phyloP scores from a whole-genome alignment of 495 filamentous ascomycete species.

The Hyphodiscus hymeniophilus region DNA sequence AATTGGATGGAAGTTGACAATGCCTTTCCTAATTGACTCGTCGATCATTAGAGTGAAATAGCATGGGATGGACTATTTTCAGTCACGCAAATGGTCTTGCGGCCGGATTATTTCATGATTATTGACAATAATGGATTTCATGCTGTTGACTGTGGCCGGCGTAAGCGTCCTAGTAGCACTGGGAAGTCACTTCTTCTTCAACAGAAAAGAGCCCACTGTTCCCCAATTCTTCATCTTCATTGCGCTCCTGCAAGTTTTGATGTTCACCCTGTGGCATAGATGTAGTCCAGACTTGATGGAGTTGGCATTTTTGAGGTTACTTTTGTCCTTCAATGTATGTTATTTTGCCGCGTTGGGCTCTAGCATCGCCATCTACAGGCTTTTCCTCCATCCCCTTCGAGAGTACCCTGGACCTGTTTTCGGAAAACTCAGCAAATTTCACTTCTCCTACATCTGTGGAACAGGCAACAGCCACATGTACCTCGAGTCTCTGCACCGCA shows the following conservation, averaged over 20 bases:
- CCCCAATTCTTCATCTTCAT: neutral
- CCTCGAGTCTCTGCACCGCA: neutral
- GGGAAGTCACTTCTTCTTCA: neutral
- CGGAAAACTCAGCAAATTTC: neutral
- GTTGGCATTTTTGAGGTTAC: neutral
- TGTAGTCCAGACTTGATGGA: neutral
- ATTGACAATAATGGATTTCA: no score
- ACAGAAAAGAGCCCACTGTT: neutral
- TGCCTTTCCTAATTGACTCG: no score
- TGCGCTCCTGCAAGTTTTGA: neutral
- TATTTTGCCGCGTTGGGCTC: neutral
- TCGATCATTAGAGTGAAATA: no score
- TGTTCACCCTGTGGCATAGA: neutral
- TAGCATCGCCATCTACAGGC: neutral
- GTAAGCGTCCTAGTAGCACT: neutral
- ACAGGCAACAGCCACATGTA: neutral
- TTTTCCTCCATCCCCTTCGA: neutral
- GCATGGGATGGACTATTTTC: no score
- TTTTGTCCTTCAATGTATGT: neutral
- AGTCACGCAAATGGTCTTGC: no score
- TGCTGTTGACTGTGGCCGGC: no score
- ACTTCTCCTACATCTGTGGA: neutral
- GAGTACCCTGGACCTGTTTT: neutral
- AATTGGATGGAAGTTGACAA: no score
- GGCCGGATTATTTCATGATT: no score